Base-by-base conservation (phyloP, 306 rosid species). In the Prunus mume region DNA sequence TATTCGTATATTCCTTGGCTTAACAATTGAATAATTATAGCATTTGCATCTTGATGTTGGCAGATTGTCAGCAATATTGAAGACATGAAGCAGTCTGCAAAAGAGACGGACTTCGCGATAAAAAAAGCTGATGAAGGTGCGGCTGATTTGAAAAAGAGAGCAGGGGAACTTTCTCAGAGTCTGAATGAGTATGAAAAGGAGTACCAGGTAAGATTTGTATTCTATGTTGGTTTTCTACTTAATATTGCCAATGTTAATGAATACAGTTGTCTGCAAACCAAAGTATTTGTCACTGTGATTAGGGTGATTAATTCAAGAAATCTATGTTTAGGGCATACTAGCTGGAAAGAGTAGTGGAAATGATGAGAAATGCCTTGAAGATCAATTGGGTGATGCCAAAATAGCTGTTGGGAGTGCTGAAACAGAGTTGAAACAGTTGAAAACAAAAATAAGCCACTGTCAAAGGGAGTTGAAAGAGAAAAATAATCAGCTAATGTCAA, bases 331-430 rank as follows among this genome's bases (percentile, higher is more conserved):
- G 98, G 98, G 97, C 50, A 92, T 95, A 32, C 49, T 92, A 71
- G 97, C 93, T 51, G 98, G 98, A 24, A 95, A 95, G 87, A 88
- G 92, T 83, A 87, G 87, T 76, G 98, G 97, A 81, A 82, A 89
- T 73, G 98, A 95, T 83, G 97, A 95, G 84, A 92, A 95, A 84
- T 90, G 97, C 82, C 81, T 95, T 57, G 93, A 92, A 88, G 97
- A 90, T 81, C 98, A 95, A 78, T 81, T 92, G 78, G 83, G 86
- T 60, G 97, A 95, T 89, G 98, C 98, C 38, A 95, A 92, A 83
- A 74, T 87, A 76, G 93, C 96, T 84, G 97, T 89, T 77, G 98
- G 98, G 65, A 86, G 83, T 84, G 88, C 96, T 72, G 97, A 90
- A 84, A 95, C 97, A 51, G 97, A 92, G 78, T 70, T 92, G 72